Base-by-base conservation (phyloP, 148 eudicot species). In the Simmondsia chinensis region DNA sequence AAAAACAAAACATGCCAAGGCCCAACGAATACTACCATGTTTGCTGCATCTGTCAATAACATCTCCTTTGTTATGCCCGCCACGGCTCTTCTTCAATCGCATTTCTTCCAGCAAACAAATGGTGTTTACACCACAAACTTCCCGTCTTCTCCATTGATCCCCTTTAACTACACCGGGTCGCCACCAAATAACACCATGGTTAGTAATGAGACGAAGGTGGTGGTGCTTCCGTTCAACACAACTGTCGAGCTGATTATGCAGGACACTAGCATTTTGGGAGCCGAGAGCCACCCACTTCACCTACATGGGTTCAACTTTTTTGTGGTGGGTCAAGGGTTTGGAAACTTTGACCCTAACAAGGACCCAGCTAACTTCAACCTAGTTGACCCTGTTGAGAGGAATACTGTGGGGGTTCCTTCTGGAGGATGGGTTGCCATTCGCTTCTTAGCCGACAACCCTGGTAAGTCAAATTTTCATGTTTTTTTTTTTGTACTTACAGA, bases 341-440 rank as follows among this genome's bases (percentile, higher is more conserved):
- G 83, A 26, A 72, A 76, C 43, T 76, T 72, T 36, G 50, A 76
- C 48, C 70, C 78, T 0, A 43, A 39, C 4, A 69, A 65, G 17
- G 70, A 76, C 50, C 74, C 70, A 0, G 58, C 61, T 4, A 72
- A 61, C 6, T 76, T 56, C 48, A 76, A 76, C 31, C 66, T 76
- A 22, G 46, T 72, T 1, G 78, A 76, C 50, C 83, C 83, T 5
- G 66, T 69, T 1, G 78, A 76, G 39, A 61, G 78, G 11, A 76
- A 76, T 39, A 76, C 83, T 0, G 78, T 68, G 20, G 78, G 75
- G 4, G 79, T 69, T 37, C 82, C 78, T 18, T 61, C 66, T 1
- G 78, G 82, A 31, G 83, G 83, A 2, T 76, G 83, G 79, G 82
- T 69, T 17, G 93, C 82, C 24, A 69, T 82, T 29, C 72, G 93